phyloP scores from a whole-genome alignment of 148 eudicot species.

The Agrostemma githago region DNA sequence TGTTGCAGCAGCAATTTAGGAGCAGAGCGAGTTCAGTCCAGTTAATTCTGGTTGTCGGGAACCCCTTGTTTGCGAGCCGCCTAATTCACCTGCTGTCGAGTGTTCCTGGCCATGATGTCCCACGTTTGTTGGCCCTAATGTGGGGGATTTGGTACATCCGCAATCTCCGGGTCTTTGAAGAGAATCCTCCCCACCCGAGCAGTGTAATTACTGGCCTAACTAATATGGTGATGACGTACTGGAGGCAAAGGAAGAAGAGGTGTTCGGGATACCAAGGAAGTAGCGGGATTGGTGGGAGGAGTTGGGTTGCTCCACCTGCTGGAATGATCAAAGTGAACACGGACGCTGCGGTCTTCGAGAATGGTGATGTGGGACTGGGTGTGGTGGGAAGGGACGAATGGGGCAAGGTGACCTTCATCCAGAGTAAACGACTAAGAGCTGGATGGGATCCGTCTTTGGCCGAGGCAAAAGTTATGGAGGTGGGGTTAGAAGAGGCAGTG shows the following conservation, averaged over 20 bases:
- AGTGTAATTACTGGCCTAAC: neutral
- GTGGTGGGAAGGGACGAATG: too few relatives aligned
- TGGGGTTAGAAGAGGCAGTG: neutral
- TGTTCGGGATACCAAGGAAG: neutral
- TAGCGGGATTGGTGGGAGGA: neutral
- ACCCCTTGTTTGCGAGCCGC: too few relatives aligned
- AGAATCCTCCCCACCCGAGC: neutral
- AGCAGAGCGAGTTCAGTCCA: neutral
- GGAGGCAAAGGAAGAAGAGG: neutral
- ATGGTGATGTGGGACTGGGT: too few relatives aligned
- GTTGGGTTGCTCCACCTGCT: neutral
- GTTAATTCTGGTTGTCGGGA: neutral
- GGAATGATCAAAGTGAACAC: too few relatives aligned
- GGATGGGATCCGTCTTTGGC: neutral
- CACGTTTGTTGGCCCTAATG: neutral
- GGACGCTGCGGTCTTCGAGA: too few relatives aligned
- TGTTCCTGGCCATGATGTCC: too few relatives aligned
- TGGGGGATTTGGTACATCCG: too few relatives aligned
- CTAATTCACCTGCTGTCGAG: too few relatives aligned
- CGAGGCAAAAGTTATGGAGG: neutral
- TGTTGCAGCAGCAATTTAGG: neutral
- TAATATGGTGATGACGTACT: neutral
- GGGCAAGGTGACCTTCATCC: neutral
- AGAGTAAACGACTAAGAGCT: neutral
- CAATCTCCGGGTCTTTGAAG: neutral